Base-by-base conservation (phyloP, 495 filamentous ascomycete genomes). In the Podospora comata region DNA sequence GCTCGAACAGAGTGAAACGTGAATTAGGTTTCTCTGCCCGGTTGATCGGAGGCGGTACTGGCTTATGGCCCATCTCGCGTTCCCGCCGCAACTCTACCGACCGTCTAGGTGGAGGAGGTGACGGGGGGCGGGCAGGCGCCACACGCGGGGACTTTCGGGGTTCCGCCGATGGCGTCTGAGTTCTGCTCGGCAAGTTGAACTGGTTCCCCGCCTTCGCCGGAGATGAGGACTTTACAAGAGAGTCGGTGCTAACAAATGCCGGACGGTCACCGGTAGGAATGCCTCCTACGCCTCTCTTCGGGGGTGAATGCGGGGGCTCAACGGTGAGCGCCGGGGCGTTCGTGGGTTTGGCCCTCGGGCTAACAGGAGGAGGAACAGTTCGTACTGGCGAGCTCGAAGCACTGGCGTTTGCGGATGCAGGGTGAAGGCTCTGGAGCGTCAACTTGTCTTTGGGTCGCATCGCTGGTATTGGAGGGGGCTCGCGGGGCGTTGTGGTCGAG, bases 231-330 rank as follows among this genome's bases (percentile, higher is more conserved):
- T 80, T 75, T n/a, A 82, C 76, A 2, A 83, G 75, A 2, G 85
- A 78, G 60, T 86, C 83, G 26, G 85, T 77, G 19, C 79, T 75
- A 3, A 85, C 70, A 66, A 81, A 83, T 2, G 78, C 64, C 23
- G 80, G 74, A 11, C 75, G 71, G 26, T 84, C 79, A 64, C 74
- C 76, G 59, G 78, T 71, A 4, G 76, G 73, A 16, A 80, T 65
- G 27, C 82, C 66, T 27, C 81, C 79, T 15, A 76, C 62, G 5
- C 72, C 70, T 59, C 73, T 76, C 70, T 84, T 90, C 13, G 90
- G 88, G 23, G 92, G 92, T 64, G 92, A 94, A 34, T 84, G 84
- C 0, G 92, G 92, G 11, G 92, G 89, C 57, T 94, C 87, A 19
- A 96, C 80, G 0, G 85, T 87, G 64, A 96, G 84, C 1, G 88